phyloP scores from a whole-genome alignment of 2,329 filamentous ascomycete species.

The Zarea fungicola region DNA sequence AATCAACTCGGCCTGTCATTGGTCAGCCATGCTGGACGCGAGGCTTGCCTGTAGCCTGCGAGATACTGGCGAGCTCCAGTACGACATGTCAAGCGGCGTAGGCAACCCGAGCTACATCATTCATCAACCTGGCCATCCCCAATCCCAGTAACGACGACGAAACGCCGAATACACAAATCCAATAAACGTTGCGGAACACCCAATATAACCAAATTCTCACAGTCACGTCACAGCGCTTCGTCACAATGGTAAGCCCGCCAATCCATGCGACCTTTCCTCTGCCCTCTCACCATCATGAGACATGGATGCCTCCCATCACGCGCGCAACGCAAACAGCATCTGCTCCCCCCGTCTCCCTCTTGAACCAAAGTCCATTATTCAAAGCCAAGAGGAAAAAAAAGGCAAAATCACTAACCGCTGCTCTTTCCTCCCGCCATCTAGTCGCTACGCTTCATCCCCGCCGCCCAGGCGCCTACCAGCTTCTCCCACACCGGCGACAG shows the following conservation, averaged over 20 bases:
- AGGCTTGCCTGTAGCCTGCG: conserved; percentile 12
- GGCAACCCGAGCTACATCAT: conserved; percentile 18
- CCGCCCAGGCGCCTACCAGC: conserved; percentile 58
- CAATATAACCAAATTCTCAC: not conserved
- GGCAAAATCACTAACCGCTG: too few relatives aligned
- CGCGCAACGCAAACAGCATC: too few relatives aligned
- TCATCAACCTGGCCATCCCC: conserved; percentile 2
- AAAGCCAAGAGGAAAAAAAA: too few relatives aligned
- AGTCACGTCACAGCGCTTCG: not conserved
- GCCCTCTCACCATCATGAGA: not conserved
- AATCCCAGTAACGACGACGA: too few relatives aligned
- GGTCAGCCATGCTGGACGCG: conserved; percentile 7
- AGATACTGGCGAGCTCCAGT: too few relatives aligned
- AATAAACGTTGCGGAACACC: too few relatives aligned
- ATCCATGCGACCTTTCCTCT: not conserved
- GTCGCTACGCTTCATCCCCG: conserved; percentile 86
- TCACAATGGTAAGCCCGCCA: conserved; percentile 5
- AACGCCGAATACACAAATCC: not conserved
- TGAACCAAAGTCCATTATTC: too few relatives aligned
- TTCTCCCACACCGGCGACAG: conserved; percentile 52
- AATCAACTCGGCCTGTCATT: not conserved
- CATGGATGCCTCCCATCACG: not conserved
- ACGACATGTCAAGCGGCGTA: not conserved
- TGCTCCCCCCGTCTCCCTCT: conserved; percentile 10
- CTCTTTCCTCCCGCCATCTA: conserved; percentile 29